Percentiles rank a stretch among this genome's conserved stretches.
Conservation (phyloP, 2,329 filamentous ascomycete species). For the Xylariaceae sp. region DNA sequence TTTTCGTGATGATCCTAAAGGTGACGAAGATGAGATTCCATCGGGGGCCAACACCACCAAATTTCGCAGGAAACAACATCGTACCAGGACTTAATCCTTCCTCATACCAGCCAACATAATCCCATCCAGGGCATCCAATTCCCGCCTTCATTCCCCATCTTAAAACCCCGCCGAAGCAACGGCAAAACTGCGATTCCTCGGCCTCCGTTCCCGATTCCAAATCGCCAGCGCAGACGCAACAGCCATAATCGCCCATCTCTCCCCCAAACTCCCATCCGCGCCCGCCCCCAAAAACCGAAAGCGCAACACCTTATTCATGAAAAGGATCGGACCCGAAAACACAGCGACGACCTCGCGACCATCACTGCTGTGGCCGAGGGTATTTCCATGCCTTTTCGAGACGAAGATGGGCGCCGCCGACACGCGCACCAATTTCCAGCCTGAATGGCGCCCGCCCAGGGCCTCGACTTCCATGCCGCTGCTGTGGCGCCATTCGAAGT, state of each 20-base stretch:
- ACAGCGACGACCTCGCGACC: constrained; percentile 40
- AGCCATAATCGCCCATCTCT: constrained; percentile 41
- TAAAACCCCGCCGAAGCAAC: constrained; percentile 2
- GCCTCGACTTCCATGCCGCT: constrained; percentile 32
- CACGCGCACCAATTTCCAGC: constrained; percentile 41
- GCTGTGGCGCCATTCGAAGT: constrained; percentile 42
- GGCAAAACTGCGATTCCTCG: background rate
- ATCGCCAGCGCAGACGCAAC: constrained; percentile 36
- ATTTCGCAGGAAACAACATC: background rate
- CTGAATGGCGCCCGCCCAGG: constrained; percentile 30
- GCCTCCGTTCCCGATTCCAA: constrained; percentile 22
- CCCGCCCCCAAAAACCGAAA: constrained; percentile 40
- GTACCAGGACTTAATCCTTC: background rate
- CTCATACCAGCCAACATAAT: background rate
- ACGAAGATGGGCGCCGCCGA: background rate
- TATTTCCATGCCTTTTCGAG: background rate
- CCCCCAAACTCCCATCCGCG: constrained; percentile 36
- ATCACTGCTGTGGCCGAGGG: constrained; percentile 25
- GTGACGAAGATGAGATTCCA: too few species aligned
- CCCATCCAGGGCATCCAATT: too few species aligned
- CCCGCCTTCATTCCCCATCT: background rate
- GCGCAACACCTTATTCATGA: constrained; percentile 32
- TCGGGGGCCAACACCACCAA: too few species aligned
- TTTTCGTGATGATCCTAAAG: too few species aligned
- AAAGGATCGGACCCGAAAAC: constrained; percentile 31